Conservation (phyloP, 768 basidiomycete genomes). For the Boletus rubescentipes region DNA sequence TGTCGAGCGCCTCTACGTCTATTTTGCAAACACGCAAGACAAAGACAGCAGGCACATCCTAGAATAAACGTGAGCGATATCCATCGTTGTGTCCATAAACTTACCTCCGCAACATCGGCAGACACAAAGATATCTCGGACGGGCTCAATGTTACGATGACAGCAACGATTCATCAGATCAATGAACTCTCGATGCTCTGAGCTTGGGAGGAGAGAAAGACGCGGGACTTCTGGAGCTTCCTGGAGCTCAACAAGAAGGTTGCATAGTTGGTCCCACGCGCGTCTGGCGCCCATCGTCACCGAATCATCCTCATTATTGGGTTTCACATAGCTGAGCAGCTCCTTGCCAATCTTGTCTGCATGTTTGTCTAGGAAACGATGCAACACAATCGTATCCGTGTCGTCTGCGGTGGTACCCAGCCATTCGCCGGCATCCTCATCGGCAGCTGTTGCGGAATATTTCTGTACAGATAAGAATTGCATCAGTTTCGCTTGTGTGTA, state of each 20-base stretch:
- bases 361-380: constrained; percentile 85
- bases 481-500: not conserved
- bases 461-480: constrained; percentile 28
- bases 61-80: constrained; percentile 1
- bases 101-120: constrained; percentile 46
- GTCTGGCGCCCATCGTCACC: constrained; percentile 63
- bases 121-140: constrained; percentile 69
- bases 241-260: constrained; percentile 78
- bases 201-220: constrained; percentile 48
- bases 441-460: constrained; percentile 41
- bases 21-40: constrained; percentile 65
- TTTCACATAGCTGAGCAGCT: constrained; percentile 71
- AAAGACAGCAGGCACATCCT: constrained; percentile 53
- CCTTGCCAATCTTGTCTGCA: constrained; percentile 85
- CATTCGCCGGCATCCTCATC: constrained; percentile 71
- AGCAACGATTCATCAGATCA: constrained; percentile 64
- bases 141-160: constrained; percentile 56
- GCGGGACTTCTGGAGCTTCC: constrained; percentile 64
- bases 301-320: constrained; percentile 54
- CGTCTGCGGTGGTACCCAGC: constrained; percentile 74
- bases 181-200: constrained; percentile 61
- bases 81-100: constrained; percentile 6
- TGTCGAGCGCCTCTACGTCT: constrained; percentile 76
- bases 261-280: constrained; percentile 83
- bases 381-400: constrained; percentile 79